Conservation (phyloP, 2,329 filamentous ascomycete genomes). For the Penicillium sp. region DNA sequence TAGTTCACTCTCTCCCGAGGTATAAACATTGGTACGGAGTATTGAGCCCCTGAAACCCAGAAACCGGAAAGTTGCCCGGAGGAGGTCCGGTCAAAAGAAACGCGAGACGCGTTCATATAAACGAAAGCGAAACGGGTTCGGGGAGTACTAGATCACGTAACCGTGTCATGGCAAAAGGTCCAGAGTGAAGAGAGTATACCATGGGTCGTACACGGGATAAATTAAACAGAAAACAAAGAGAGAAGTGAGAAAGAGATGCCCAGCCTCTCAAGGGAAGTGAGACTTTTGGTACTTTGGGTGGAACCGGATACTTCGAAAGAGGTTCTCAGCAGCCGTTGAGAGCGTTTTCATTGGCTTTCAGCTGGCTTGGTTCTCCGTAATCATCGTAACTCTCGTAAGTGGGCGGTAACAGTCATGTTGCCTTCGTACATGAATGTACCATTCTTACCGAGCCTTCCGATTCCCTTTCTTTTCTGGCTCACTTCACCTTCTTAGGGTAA, state of each 20-base stretch:
- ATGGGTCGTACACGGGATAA: slow-evolving; percentile 14
- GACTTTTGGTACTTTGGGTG: slow-evolving; percentile 2
- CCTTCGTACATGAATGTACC: slow-evolving; percentile 13
- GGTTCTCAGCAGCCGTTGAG: neutral
- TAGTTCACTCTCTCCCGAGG: neutral
- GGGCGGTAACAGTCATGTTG: neutral
- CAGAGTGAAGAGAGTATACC: slow-evolving; percentile 2
- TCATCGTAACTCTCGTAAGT: neutral
- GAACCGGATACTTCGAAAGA: neutral
- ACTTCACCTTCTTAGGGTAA: slow-evolving; percentile 8
- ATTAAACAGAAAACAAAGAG: neutral
- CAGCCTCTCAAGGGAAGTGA: slow-evolving; percentile 1
- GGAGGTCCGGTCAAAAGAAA: neutral
- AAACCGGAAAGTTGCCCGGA: slow-evolving; percentile 13
- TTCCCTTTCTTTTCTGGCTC: slow-evolving; percentile 3
- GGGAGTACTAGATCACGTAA: slow-evolving; percentile 18
- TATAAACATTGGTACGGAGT: neutral
- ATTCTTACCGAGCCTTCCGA: slow-evolving; percentile 21
- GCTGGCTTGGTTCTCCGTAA: neutral
- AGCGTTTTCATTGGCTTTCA: neutral
- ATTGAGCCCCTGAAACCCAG: slow-evolving; percentile 10
- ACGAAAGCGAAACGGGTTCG: slow-evolving; percentile 14
- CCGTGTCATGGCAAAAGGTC: slow-evolving; percentile 1
- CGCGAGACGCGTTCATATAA: slow-evolving; percentile 4
- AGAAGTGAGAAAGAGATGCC: neutral